Base-by-base conservation (phyloP, 225 moss, liverwort and hornwort species). In the Asterella californica region DNA sequence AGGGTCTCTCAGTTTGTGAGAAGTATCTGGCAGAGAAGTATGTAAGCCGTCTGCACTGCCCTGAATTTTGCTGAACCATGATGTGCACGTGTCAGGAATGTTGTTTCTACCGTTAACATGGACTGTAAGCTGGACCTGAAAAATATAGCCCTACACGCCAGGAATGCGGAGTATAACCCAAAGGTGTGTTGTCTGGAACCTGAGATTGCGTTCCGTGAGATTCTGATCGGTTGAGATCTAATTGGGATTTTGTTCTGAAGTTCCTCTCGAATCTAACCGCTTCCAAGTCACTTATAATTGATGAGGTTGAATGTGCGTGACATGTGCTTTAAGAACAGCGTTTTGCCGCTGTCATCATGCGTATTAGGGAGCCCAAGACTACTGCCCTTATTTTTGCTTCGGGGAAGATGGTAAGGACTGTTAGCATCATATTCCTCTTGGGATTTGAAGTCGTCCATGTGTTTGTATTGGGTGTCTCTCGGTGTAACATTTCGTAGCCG, bases 21-120 rank as follows among this genome's bases (percentile, higher is more conserved):
- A 75, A 48, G n/a, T 57, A 57, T 24, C 24, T 70, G 70, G 21
- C 70, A 47, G 71, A 37, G 4, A 42, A 32, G 9, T 27, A 34
- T 7, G 53, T 53, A 75, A 18, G 18, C 33, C 34, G 9, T 53
- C 1, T n/a, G 27, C 24, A 6, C 1, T 25, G 71, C 9, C n/a
- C 50, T 52, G 14, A 50, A 2, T 27, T 62, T 4, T 18, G 57
- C 63, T 68, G 72, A 76, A 25, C 32, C 60, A 19, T 46, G 70
- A 45, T 2, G 36, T 32, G 75, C 61, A 15, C n/a, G 63, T 80
- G 27, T 82, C 91, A 96, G 96, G 85, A 97, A 97, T 81, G 94
- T 97, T 65, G 96, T 97, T 24, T 97, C 96, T 25, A 97, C 96
- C 6, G 96, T 97, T 54, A 97, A 97, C 38, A 97, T 97, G 96